phyloP scores from a whole-genome alignment of 202 grass and related monocot genomes.

The Alloteropsis angusta region DNA sequence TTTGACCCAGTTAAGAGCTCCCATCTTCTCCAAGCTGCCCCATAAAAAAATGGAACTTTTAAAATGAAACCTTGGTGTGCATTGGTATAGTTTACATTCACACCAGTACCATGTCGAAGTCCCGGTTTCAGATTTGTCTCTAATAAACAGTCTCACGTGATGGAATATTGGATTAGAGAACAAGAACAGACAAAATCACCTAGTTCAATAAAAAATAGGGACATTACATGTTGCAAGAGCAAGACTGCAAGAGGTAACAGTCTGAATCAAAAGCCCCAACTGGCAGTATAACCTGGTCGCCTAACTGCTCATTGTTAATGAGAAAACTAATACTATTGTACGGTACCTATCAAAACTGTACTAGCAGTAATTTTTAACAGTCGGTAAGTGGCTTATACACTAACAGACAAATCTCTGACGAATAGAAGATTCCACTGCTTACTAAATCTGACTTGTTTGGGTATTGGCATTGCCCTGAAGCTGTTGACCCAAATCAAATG shows the following conservation, averaged over 20 bases:
- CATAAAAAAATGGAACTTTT: not conserved
- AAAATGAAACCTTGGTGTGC: not conserved
- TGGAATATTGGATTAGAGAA: not conserved
- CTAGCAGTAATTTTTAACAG: not conserved
- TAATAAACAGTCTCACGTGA: not conserved
- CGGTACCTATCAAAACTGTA: conserved; percentile 5
- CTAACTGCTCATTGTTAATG: not conserved
- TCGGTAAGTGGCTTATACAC: not conserved
- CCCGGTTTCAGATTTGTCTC: not conserved
- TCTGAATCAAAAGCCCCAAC: not conserved
- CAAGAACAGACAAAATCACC: not conserved
- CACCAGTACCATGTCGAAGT: not conserved
- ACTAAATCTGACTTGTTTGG: not conserved
- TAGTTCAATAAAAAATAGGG: not conserved
- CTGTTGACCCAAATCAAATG: not conserved
- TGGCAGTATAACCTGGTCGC: not conserved
- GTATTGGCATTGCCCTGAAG: not conserved
- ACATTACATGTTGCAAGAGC: not conserved
- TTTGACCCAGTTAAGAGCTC: conserved; percentile 73
- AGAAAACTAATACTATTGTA: not conserved
- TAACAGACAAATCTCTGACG: conserved; percentile 3
- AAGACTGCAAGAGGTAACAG: not conserved
- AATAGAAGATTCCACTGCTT: not conserved
- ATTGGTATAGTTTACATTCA: not conserved
- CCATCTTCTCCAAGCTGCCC: conserved; percentile 74